phyloP scores from a whole-genome alignment of 805 yeast genomes.

The Cyberlindnera lachancei region DNA sequence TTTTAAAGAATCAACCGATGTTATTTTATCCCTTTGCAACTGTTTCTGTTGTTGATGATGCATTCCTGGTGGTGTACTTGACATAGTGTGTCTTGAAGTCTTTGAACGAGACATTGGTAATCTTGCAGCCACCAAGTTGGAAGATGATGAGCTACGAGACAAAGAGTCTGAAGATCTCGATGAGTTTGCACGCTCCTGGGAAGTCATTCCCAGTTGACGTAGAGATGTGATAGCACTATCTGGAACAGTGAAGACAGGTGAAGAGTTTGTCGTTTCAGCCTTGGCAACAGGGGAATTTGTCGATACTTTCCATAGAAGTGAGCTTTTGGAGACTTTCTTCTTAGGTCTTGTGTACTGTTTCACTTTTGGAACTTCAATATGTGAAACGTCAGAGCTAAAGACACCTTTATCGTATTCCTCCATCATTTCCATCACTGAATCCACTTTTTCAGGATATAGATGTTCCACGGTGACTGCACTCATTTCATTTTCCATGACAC shows the following conservation, averaged over 20 bases:
- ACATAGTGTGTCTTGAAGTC: slow-evolving; percentile 2
- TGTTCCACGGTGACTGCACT: slow-evolving; percentile 61
- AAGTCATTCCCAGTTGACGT: neutral
- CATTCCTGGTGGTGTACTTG: slow-evolving; percentile 10
- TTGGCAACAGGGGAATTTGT: slow-evolving; percentile 17
- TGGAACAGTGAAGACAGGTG: slow-evolving; percentile 13
- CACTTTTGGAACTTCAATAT: slow-evolving; percentile 3
- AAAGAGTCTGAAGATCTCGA: neutral
- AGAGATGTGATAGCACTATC: slow-evolving; percentile 6
- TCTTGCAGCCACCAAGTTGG: neutral
- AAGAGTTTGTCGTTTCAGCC: slow-evolving; percentile 12
- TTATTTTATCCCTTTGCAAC: slow-evolving; percentile 7
- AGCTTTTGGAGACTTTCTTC: slow-evolving; percentile 5
- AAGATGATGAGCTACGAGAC: neutral
- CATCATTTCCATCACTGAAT: slow-evolving; percentile 52
- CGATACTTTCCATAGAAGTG: slow-evolving; percentile 19
- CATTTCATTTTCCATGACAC: slow-evolving; percentile 86
- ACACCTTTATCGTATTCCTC: slow-evolving; percentile 55
- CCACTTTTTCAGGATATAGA: slow-evolving; percentile 30
- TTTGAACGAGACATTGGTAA: slow-evolving; percentile 1
- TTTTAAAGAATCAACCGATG: slow-evolving; percentile 16
- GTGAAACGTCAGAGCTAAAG: slow-evolving; percentile 28
- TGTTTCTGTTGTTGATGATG: slow-evolving; percentile 8
- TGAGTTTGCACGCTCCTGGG: neutral
- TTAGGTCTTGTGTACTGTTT: slow-evolving; percentile 1